phyloP scores from a whole-genome alignment of 352 stramenopile genomes.

The Phytophthora quininea region DNA sequence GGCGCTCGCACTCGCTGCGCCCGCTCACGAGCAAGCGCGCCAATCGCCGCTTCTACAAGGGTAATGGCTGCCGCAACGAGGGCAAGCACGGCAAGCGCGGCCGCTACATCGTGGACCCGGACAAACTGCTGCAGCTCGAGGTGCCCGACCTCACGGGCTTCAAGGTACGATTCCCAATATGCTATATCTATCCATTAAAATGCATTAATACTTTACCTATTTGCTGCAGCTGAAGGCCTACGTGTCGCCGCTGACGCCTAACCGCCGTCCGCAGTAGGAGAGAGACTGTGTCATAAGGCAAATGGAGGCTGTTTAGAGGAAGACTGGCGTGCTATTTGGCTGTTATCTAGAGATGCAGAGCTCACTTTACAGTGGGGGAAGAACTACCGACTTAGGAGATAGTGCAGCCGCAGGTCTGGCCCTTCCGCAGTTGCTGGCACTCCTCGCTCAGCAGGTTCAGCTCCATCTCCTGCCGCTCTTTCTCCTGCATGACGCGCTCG shows the following conservation, averaged over 20 bases:
- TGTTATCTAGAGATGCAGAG: constrained; percentile 27
- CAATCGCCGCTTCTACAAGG: constrained; percentile 96
- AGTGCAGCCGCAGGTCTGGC: constrained; percentile 70
- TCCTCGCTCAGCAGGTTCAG: constrained; percentile 79
- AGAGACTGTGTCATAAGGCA: constrained; percentile 14
- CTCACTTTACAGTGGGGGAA: neutral
- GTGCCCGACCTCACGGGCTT: constrained; percentile 94
- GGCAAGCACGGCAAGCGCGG: constrained; percentile 91
- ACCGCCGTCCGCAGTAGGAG: constrained; percentile 47
- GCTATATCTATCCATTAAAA: neutral
- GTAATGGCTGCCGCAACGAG: constrained; percentile 93
- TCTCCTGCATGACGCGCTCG: constrained; percentile 79
- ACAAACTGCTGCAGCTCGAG: constrained; percentile 92
- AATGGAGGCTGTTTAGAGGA: constrained; percentile 21
- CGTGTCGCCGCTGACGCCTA: constrained; percentile 79
- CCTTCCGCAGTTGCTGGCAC: constrained; percentile 77
- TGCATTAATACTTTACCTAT: constrained; percentile 3
- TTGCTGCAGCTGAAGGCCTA: constrained; percentile 78
- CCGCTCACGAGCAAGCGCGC: constrained; percentile 94
- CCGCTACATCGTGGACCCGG: constrained; percentile 91
- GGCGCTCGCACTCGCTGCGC: constrained; percentile 78
- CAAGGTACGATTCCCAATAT: constrained; percentile 50
- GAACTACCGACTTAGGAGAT: constrained; percentile 56
- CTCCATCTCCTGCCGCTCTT: constrained; percentile 82
- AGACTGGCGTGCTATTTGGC: constrained; percentile 5